A percentile compares a stretch with the other conserved stretches of the same genome.
Evolutionary conservation across 2,329 filamentous ascomycete genomes (phyloP).

Genomic region (Cercospora sp.): DNA sequence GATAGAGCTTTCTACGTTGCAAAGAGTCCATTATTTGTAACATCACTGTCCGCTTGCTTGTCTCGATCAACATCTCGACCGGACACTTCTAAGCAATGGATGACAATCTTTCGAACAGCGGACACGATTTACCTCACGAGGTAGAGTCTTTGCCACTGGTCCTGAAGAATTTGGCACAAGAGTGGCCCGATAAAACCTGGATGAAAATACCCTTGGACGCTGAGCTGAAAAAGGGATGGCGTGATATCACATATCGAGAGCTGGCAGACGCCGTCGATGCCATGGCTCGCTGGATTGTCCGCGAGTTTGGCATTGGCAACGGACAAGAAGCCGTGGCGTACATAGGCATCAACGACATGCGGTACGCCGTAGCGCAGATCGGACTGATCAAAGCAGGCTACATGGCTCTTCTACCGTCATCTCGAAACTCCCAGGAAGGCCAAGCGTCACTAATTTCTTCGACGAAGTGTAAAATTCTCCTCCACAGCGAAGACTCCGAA

Average conservation of each 20-base stretch:
- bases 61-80: no score
- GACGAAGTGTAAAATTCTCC: slow-evolving; percentile 19
- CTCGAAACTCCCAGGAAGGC: slow-evolving; percentile 23
- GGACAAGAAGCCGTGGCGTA: slow-evolving; percentile 29
- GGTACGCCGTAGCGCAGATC: slow-evolving; percentile 28
- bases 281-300: slow-evolving; percentile 20
- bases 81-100: no score
- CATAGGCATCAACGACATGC: slow-evolving; percentile 29
- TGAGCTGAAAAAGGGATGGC: slow-evolving; percentile 21
- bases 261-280: slow-evolving; percentile 19
- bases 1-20: no score
- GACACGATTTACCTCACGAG: background rate
- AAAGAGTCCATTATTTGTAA: no score
- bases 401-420: slow-evolving; percentile 24
- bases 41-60: no score
- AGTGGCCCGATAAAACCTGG: slow-evolving; percentile 27
- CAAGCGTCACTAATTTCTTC: slow-evolving; percentile 23
- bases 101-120: no score
- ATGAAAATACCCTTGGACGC: slow-evolving; percentile 21
- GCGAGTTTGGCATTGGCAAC: slow-evolving; percentile 26
- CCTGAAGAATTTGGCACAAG: slow-evolving; percentile 24
- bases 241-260: slow-evolving; percentile 21
- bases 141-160: slow-evolving; percentile 20
- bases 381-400: slow-evolving; percentile 32
- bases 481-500: slow-evolving; percentile 23